Base-by-base conservation (phyloP, 208 protist species). In the Trypanosoma avium region DNA sequence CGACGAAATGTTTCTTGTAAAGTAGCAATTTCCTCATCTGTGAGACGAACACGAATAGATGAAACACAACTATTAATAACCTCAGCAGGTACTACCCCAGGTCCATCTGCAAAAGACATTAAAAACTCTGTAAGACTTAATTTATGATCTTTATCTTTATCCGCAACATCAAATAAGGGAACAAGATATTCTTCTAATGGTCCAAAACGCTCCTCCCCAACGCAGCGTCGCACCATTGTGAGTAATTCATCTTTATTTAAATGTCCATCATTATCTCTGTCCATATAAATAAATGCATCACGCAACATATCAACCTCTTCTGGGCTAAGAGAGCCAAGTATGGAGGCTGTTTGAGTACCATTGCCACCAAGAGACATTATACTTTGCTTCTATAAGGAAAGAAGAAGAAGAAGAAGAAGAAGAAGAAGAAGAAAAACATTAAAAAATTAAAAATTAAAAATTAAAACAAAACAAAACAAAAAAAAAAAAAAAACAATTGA, bases 231-330 rank as follows among this genome's bases (percentile, higher is more conserved):
- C 29, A 90, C 82, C 59, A 71, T 68, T 38, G 42, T n/a, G 55
- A 90, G 70, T 59, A 94, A 36, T 54, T 94, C 84, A 15, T 74
- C 61, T 46, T 49, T 59, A 19, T 61, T 76, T 24, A 94, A 66
- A 62, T 81, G 86, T 32, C 88, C 88, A 64, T 94, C 88, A 49
- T 86, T 88, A 67, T 94, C 82, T 10, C 60, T 43, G 61, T 94
- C 88, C 77, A 94, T 88, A 68, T 79, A 88, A 50, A 94, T 94
- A 49, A 94, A 94, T n/a, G 88, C 78, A 54, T 94, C 88, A 17
- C 88, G 88, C 22, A 94, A 76, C 88, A 94, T 94, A 61, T 94
- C 84, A 0, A 90, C 75, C 61, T 94, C 88, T 64, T 94, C 88
- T n/a, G 81, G 80, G 22, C 55, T 72, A 1, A 93, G 67, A 3